phyloP scores from a whole-genome alignment of 164 flowering plant species.

The Liquidambar formosana region DNA sequence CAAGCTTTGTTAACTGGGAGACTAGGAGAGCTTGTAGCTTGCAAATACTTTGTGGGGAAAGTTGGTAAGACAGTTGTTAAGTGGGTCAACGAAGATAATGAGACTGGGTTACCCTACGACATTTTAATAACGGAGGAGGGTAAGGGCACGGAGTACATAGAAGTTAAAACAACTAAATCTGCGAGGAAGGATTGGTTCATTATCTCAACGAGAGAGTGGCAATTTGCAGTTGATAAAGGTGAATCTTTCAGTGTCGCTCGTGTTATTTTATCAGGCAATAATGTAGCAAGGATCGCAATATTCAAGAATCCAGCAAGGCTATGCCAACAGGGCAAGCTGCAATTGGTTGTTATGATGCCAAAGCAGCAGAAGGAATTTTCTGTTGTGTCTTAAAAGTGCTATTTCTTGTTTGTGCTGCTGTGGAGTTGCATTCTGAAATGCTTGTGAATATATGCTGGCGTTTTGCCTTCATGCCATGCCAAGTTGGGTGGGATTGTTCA shows the following conservation, averaged over 20 bases:
- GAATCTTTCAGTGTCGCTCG: constrained; percentile 75
- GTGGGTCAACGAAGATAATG: constrained; percentile 78
- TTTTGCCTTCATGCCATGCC: too few species aligned
- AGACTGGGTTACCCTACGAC: constrained; percentile 87
- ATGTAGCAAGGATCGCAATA: constrained; percentile 46
- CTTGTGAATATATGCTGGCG: too few species aligned
- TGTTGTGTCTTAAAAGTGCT: neutral
- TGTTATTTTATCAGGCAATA: constrained; percentile 46
- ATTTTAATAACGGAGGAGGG: constrained; percentile 46
- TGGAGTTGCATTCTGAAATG: too few species aligned
- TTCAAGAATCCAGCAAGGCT: constrained; percentile 67
- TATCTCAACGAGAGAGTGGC: constrained; percentile 80
- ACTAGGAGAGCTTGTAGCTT: constrained; percentile 73
- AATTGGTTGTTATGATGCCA: constrained; percentile 63
- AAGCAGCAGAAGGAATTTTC: constrained; percentile 19
- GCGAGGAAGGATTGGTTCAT: constrained; percentile 76
- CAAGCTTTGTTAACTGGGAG: constrained; percentile 66
- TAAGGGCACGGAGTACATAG: constrained; percentile 53
- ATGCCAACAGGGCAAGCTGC: constrained; percentile 56
- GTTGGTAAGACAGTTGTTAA: constrained; percentile 38
- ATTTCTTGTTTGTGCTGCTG: too few species aligned
- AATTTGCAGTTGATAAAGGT: constrained; percentile 75
- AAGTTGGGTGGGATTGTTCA: too few species aligned
- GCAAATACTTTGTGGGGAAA: constrained; percentile 49
- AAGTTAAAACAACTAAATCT: constrained; percentile 87